These are phyloP conservation scores for Tripterygium wilfordii DNA, from an alignment of 177 flowering plant genomes.

Conservation along the genomic window DNA sequence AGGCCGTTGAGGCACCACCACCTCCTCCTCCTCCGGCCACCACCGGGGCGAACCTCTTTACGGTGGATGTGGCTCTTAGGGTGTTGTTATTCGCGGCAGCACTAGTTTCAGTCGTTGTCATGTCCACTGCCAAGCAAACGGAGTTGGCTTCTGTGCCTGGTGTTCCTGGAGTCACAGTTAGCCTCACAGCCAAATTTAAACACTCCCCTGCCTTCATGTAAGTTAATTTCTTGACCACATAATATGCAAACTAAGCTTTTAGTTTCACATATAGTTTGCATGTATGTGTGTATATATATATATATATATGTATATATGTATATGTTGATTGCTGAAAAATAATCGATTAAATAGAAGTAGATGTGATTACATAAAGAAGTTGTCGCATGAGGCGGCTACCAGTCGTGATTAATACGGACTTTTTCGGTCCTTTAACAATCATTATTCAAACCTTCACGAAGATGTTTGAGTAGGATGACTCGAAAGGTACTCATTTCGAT, in stretches of 20 bases:
- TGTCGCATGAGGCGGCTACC: no score
- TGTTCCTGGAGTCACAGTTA: neutral
- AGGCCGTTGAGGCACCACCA: neutral
- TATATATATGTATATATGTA: neutral
- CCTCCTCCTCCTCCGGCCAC: neutral
- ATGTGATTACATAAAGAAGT: no score
- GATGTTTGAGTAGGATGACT: no score
- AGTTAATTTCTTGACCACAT: slow-evolving; percentile 13
- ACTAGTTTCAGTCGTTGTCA: slow-evolving; percentile 17
- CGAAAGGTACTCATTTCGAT: no score
- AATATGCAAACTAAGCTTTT: neutral
- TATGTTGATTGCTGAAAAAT: no score
- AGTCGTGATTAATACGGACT: no score
- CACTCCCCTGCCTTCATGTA: slow-evolving; percentile 75
- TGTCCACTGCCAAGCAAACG: slow-evolving; percentile 35
- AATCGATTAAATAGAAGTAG: no score
- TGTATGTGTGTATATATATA: neutral
- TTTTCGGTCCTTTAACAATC: no score
- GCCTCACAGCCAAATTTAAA: slow-evolving; percentile 24
- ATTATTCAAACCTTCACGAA: no score
- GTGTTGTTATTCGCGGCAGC: slow-evolving; percentile 21
- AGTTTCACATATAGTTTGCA: no score
- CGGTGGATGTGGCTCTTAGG: slow-evolving; percentile 20
- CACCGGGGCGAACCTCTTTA: neutral
- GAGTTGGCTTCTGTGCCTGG: slow-evolving; percentile 7